phyloP scores from a whole-genome alignment of 306 rosid species.

The Lathyrus tuberosus region DNA sequence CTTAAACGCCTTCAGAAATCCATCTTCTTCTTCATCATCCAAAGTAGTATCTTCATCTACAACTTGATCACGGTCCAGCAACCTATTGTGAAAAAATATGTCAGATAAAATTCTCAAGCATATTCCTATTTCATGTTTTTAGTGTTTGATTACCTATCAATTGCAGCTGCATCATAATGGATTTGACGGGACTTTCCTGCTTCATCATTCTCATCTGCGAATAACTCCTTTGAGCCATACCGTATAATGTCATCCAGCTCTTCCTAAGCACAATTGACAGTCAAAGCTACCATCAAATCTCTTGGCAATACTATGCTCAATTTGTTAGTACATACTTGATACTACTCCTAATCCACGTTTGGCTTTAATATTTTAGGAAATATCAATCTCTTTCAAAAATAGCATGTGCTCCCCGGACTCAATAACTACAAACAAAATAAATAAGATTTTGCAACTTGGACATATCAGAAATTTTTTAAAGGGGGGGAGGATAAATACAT shows the following conservation, averaged over 20 bases:
- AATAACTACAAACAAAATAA: conserved; percentile 23
- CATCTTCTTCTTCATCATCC: conserved; percentile 97
- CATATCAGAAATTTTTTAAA: neutral
- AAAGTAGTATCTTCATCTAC: conserved; percentile 77
- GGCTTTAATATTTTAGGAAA: conserved; percentile 26
- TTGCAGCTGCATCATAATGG: conserved; percentile 96
- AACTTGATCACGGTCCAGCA: conserved; percentile 93
- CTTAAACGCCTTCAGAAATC: conserved; percentile 94
- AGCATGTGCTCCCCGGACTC: conserved; percentile 17
- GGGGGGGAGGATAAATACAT: neutral
- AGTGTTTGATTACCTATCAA: conserved; percentile 64
- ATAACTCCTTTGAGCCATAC: conserved; percentile 95
- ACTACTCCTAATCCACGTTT: conserved; percentile 26
- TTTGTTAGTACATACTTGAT: conserved; percentile 28
- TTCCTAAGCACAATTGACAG: conserved; percentile 59
- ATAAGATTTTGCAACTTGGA: neutral
- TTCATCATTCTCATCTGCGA: conserved; percentile 96
- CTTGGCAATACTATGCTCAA: conserved; percentile 20
- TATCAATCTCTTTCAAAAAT: conserved; percentile 16
- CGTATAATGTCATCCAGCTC: conserved; percentile 97
- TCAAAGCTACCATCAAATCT: conserved; percentile 41
- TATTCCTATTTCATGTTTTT: conserved; percentile 26
- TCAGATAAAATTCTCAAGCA: conserved; percentile 34
- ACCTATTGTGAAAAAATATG: conserved; percentile 53
- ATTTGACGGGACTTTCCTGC: conserved; percentile 93